phyloP scores from a whole-genome alignment of 1,139 yeast genomes.

The Nadsonia commutata region DNA sequence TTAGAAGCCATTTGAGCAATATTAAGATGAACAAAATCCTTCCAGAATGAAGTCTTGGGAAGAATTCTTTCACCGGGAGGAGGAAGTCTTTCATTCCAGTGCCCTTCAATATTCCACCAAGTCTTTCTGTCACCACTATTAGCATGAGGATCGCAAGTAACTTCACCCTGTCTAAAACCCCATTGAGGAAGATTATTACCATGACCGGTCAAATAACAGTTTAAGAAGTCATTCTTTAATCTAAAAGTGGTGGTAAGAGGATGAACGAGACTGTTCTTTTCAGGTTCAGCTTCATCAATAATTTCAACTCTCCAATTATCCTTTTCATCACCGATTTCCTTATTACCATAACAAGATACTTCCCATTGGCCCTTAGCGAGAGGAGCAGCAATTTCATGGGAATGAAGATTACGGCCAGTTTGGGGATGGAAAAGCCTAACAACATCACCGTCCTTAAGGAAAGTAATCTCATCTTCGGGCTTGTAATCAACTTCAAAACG shows the following conservation, averaged over 20 bases:
- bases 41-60: constrained; percentile 72
- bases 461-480: constrained; percentile 39
- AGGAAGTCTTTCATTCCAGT: constrained; percentile 62
- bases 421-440: constrained; percentile 66
- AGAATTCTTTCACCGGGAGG: constrained; percentile 52
- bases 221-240: constrained; percentile 47
- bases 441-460: constrained; percentile 53
- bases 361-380: constrained; percentile 56
- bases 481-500: constrained; percentile 41
- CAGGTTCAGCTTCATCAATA: constrained; percentile 60
- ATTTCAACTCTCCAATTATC: constrained; percentile 92
- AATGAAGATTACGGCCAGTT: constrained; percentile 84
- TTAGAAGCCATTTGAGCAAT: constrained; percentile 99
- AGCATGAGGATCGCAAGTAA: constrained; percentile 66
- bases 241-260: constrained; percentile 82
- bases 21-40: constrained; percentile 84
- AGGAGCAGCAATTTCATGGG: constrained; percentile 77
- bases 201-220: constrained; percentile 78
- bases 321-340: constrained; percentile 72
- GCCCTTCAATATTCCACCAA: constrained; percentile 96
- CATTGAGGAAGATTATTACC: constrained; percentile 78
- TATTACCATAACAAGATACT: constrained; percentile 88
- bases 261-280: constrained; percentile 47
- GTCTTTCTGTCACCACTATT: constrained; percentile 80
- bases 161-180: constrained; percentile 99